These are phyloP conservation scores for Apiosordaria backusii DNA, from an alignment of 495 filamentous ascomycete genomes.

Conservation along the genomic window DNA sequence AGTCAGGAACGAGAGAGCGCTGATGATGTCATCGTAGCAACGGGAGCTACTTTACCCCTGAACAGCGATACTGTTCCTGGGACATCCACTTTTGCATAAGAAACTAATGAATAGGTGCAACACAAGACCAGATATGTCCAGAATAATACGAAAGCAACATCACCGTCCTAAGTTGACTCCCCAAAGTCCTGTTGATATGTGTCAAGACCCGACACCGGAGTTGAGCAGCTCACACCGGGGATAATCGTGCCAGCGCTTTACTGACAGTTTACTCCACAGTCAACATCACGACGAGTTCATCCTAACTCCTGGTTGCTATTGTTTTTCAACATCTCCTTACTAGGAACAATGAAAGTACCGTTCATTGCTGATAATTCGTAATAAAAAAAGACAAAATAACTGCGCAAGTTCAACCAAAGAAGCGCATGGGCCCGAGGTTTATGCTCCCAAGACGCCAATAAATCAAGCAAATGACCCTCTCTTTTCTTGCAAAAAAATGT, in stretches of 20 bases:
- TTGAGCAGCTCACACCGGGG: not conserved
- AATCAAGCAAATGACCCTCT: too few relatives aligned
- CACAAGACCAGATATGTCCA: too few relatives aligned
- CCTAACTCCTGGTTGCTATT: not conserved
- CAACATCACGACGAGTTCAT: not conserved
- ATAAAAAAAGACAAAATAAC: not conserved
- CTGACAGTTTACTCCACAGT: not conserved
- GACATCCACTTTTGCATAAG: too few relatives aligned
- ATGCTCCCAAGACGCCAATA: too few relatives aligned
- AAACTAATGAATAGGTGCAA: too few relatives aligned
- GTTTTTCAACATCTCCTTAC: not conserved
- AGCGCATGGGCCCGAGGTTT: too few relatives aligned
- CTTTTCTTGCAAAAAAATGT: too few relatives aligned
- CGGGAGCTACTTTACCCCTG: not conserved
- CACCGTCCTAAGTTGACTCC: not conserved
- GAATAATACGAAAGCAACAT: too few relatives aligned
- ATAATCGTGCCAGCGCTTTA: not conserved
- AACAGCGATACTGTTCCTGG: not conserved
- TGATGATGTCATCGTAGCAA: not conserved
- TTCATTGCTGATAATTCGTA: too few relatives aligned
- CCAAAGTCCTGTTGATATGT: not conserved
- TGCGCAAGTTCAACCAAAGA: too few relatives aligned
- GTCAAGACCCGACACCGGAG: not conserved
- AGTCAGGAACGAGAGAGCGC: not conserved
- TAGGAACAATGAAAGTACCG: too few relatives aligned